Conservation (phyloP, 2,329 filamentous ascomycete genomes). For the Pseudocercospora musae region DNA sequence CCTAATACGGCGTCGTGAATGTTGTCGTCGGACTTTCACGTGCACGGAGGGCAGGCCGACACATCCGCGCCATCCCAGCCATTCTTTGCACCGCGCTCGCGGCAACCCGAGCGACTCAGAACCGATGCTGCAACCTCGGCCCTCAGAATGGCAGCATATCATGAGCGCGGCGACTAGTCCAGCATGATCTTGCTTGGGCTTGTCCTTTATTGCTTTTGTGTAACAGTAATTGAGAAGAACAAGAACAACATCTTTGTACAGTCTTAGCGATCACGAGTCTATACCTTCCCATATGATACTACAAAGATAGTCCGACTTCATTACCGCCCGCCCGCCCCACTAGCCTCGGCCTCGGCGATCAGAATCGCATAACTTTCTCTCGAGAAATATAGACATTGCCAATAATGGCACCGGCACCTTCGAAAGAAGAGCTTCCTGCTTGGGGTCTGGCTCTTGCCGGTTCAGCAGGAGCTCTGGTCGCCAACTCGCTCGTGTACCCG, state of each 20-base stretch:
- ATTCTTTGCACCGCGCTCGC: background rate
- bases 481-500: constrained; percentile 93
- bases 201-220: background rate
- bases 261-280: background rate
- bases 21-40: background rate
- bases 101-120: background rate
- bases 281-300: background rate
- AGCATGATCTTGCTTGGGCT: background rate
- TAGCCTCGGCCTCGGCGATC: constrained; percentile 1
- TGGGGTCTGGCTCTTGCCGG: constrained; percentile 93
- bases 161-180: background rate
- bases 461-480: constrained; percentile 86
- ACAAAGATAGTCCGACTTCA: background rate
- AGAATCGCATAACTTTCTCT: background rate
- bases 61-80: background rate
- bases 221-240: background rate
- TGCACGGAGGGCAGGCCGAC: background rate
- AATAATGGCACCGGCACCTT: constrained; percentile 28
- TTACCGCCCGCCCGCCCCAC: background rate
- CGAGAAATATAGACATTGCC: background rate
- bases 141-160: background rate
- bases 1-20: too few relatives aligned
- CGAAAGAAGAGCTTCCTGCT: constrained; percentile 65
- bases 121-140: background rate
- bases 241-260: background rate